These are phyloP conservation scores for Paraconiothyrium sp. DNA, from an alignment of 2,329 filamentous ascomycete species.

Conservation along the genomic window DNA sequence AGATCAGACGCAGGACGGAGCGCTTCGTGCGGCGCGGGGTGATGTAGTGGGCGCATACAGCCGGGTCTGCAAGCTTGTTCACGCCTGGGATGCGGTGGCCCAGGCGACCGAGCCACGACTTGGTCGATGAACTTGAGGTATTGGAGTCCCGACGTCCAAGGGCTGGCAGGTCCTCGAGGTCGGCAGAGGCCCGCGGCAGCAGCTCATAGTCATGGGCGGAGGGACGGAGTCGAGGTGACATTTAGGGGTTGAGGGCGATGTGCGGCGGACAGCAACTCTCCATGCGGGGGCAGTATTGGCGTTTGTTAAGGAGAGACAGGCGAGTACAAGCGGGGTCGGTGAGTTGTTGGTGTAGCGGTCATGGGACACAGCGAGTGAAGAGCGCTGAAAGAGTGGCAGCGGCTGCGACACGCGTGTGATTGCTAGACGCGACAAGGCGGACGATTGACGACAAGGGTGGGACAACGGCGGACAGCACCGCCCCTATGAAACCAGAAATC, in stretches of 20 bases:
- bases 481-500: conserved; percentile 4
- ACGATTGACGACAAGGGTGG: background rate
- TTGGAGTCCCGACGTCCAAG: conserved; percentile 24
- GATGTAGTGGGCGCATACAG: conserved; percentile 43
- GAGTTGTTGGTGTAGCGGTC: background rate
- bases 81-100: conserved; percentile 30
- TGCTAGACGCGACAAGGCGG: background rate
- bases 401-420: background rate
- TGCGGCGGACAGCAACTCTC: background rate
- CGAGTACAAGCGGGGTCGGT: background rate
- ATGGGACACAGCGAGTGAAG: background rate
- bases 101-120: conserved; percentile 40
- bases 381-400: background rate
- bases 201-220: conserved; percentile 45
- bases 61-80: conserved; percentile 39
- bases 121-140: conserved; percentile 27
- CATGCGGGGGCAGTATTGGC: background rate
- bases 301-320: background rate
- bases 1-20: conserved; percentile 41
- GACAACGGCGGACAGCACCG: background rate
- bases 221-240: conserved; percentile 27
- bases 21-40: conserved; percentile 45
- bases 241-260: conserved; percentile 13
- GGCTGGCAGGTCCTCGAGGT: conserved; percentile 30
- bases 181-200: conserved; percentile 41